phyloP scores from a whole-genome alignment of 2,329 filamentous ascomycete genomes.

The Rhexocercosporidium sp. region DNA sequence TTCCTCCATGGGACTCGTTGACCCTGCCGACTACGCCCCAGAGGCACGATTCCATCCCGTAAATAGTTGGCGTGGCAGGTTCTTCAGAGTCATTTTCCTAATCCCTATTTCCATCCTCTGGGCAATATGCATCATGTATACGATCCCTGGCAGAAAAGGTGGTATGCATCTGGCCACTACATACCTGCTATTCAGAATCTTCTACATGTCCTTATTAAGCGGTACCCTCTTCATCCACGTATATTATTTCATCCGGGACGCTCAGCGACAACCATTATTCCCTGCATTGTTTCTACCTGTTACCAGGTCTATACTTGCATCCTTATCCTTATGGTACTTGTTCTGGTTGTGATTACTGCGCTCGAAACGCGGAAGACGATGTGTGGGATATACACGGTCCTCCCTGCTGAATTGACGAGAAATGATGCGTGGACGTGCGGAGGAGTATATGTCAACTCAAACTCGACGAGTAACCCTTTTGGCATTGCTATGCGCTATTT shows the following conservation, averaged over 20 bases:
- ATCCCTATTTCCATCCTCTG: too few species aligned
- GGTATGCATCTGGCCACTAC: not conserved
- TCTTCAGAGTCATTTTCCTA: not conserved
- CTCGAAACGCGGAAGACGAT: constrained; percentile 32
- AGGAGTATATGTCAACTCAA: too few species aligned
- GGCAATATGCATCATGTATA: not conserved
- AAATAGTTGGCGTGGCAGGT: too few species aligned
- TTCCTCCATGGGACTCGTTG: not conserved
- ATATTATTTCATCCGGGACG: constrained; percentile 31
- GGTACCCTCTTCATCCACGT: constrained; percentile 19
- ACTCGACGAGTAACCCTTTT: too few species aligned
- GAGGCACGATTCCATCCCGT: too few species aligned
- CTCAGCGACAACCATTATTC: constrained; percentile 35
- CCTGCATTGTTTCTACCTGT: constrained; percentile 35
- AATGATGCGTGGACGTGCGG: too few species aligned
- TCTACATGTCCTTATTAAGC: constrained; percentile 16
- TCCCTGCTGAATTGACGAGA: too few species aligned
- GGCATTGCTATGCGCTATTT: too few species aligned
- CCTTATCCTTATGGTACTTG: constrained; percentile 19
- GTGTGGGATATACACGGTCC: constrained; percentile 40
- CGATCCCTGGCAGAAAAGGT: not conserved
- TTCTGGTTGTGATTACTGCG: constrained; percentile 26
- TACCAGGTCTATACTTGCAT: constrained; percentile 37
- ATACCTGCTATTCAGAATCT: not conserved
- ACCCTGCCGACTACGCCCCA: too few species aligned